Percentiles rank a stretch among this genome's conserved stretches.
These are phyloP conservation scores for Oenanthe sinensis DNA, from an alignment of 129 eudicot genomes.

Conservation along the genomic window DNA sequence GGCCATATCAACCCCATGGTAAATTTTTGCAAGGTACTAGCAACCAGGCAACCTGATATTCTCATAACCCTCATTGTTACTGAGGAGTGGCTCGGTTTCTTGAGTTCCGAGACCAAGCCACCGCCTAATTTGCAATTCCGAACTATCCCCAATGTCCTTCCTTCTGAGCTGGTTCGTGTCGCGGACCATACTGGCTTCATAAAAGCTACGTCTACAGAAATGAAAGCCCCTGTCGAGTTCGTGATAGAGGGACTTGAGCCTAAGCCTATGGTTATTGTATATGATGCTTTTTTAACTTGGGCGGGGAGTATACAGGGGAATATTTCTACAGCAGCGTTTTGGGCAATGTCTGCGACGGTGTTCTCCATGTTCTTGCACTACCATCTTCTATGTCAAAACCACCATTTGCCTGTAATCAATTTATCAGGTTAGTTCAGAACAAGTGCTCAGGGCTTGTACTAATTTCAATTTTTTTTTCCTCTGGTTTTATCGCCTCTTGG, in stretches of 20 bases:
- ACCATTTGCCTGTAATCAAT: conserved; percentile 22
- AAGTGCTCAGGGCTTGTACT: neutral
- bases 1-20: conserved; percentile 68
- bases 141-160: conserved; percentile 58
- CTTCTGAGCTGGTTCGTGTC: conserved; percentile 49
- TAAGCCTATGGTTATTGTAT: conserved; percentile 31
- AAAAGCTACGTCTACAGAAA: conserved; percentile 25
- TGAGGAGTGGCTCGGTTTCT: conserved; percentile 57
- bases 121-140: conserved; percentile 23
- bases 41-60: conserved; percentile 12
- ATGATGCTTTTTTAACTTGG: conserved; percentile 45
- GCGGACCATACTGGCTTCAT: conserved; percentile 25
- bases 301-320: conserved; percentile 41
- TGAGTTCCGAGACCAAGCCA: conserved; percentile 24
- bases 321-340: conserved; percentile 49
- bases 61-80: conserved; percentile 52
- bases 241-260: conserved; percentile 22
- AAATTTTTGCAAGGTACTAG: conserved; percentile 37
- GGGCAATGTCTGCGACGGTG: conserved; percentile 37
- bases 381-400: conserved; percentile 32
- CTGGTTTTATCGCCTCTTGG: neutral
- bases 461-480: neutral
- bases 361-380: conserved; percentile 34
- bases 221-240: conserved; percentile 43
- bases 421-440: conserved; percentile 30